Conservation (phyloP, 768 basidiomycete species). For the Serendipita sp. region DNA sequence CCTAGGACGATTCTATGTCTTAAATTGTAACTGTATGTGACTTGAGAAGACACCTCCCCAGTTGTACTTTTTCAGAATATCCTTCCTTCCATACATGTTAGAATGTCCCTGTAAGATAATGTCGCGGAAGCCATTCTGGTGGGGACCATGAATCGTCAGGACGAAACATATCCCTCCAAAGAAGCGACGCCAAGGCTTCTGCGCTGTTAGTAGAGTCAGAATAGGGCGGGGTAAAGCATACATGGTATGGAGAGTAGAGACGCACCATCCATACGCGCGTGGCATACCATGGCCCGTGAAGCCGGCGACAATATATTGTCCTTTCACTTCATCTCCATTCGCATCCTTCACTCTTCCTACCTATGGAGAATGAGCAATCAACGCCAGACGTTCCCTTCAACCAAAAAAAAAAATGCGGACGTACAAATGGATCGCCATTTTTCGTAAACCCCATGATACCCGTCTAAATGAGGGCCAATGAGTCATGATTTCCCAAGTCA, state of each 20-base stretch:
- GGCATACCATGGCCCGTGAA: conserved; percentile 74
- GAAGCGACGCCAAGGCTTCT: conserved; percentile 45
- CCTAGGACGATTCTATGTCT: too few species aligned
- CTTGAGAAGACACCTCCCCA: too few species aligned
- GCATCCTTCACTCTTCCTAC: conserved; percentile 42
- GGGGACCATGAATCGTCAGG: conserved; percentile 28
- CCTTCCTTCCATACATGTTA: background rate
- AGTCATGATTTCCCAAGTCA: background rate
- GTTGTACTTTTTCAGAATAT: too few species aligned
- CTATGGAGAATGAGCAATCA: conserved; percentile 21
- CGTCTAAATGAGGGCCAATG: conserved; percentile 41
- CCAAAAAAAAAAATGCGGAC: conserved; percentile 20
- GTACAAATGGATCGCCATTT: conserved; percentile 48
- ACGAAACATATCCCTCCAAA: conserved; percentile 29
- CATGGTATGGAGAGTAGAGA: background rate
- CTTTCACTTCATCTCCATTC: conserved; percentile 23
- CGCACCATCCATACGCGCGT: conserved; percentile 53
- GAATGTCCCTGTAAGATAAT: conserved; percentile 19
- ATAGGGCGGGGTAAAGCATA: background rate
- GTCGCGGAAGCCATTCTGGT: conserved; percentile 47
- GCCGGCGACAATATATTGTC: conserved; percentile 60
- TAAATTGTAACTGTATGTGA: too few species aligned
- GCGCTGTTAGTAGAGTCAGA: conserved; percentile 28
- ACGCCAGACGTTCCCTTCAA: background rate
- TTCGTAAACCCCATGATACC: conserved; percentile 70